A percentile compares a stretch with the other conserved stretches of the same genome.
Evolutionary conservation across 148 eudicot genomes (phyloP).

Genomic region (Rhododendron ferrugineum): DNA sequence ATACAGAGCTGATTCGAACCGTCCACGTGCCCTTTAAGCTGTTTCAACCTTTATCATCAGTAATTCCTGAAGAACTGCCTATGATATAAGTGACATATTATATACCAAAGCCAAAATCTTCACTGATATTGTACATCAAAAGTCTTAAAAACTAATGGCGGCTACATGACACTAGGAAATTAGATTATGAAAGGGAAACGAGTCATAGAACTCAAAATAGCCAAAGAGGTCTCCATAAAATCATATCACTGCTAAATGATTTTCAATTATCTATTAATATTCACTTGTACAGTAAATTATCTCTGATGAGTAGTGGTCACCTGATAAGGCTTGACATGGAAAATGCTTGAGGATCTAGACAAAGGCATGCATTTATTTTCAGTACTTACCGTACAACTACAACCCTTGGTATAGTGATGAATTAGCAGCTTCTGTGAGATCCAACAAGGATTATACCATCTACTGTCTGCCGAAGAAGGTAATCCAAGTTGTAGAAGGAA

Average conservation of each 20-base stretch:
- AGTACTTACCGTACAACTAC: slow-evolving; percentile 68
- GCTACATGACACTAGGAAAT: not conserved
- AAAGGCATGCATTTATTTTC: not conserved
- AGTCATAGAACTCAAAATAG: not conserved
- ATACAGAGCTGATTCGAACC: not conserved
- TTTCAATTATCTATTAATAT: not conserved
- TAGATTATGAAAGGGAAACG: not conserved
- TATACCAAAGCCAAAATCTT: slow-evolving; percentile 5
- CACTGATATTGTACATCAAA: not conserved
- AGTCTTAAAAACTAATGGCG: not conserved
- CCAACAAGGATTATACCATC: slow-evolving; percentile 63
- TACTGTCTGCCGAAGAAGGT: slow-evolving; percentile 49
- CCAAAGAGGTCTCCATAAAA: not conserved
- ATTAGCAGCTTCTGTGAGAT: slow-evolving; percentile 71
- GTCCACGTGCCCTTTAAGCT: not conserved
- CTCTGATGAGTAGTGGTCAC: not conserved
- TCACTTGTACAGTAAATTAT: not conserved
- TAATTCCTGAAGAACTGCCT: slow-evolving; percentile 55
- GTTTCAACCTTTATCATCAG: slow-evolving; percentile 15
- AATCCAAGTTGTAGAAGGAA: slow-evolving; percentile 64
- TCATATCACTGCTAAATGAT: not conserved
- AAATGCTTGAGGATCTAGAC: not conserved
- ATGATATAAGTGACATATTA: slow-evolving; percentile 5
- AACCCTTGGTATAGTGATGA: slow-evolving; percentile 62
- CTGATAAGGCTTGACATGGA: not conserved